Evolutionary conservation across 2,329 filamentous ascomycete genomes (phyloP).

Genomic region (Leptodontidium sp.): DNA sequence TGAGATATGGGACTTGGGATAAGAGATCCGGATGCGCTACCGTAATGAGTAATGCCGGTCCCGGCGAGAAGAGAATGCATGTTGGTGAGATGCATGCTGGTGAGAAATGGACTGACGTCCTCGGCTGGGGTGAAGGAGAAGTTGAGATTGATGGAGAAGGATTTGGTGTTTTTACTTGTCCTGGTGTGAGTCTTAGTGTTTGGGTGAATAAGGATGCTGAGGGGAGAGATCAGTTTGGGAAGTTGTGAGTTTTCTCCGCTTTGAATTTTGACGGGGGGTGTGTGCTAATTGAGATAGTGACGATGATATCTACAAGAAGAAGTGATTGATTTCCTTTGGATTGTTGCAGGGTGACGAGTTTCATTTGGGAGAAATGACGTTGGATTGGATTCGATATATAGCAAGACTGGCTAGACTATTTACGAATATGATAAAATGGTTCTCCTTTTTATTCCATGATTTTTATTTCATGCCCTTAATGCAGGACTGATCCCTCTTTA

Average conservation of each 20-base stretch:
- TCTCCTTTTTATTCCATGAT: not conserved
- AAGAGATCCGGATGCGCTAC: constrained; percentile 61
- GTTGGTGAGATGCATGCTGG: constrained; percentile 65
- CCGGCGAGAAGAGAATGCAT: constrained; percentile 64
- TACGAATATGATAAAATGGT: constrained; percentile 1
- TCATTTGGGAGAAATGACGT: not conserved
- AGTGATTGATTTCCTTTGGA: not conserved
- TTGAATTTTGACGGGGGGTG: not conserved
- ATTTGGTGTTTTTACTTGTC: constrained; percentile 64
- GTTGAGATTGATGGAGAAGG: constrained; percentile 67
- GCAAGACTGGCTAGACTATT: constrained; percentile 13
- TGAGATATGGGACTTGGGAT: constrained; percentile 58
- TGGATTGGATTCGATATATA: not conserved
- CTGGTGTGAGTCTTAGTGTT: constrained; percentile 63
- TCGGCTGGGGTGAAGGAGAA: constrained; percentile 61
- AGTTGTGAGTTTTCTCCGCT: constrained; percentile 45
- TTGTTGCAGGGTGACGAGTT: not conserved
- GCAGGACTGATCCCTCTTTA: no score
- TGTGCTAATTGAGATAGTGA: constrained; percentile 38
- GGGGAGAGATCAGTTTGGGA: constrained; percentile 55
- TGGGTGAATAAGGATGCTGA: constrained; percentile 66
- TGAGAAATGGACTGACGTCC: constrained; percentile 70
- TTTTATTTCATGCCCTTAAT: not conserved
- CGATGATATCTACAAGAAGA: constrained; percentile 42
- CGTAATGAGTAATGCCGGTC: constrained; percentile 61